Evolutionary conservation across 2,329 filamentous ascomycete species (phyloP), one percentile per base, ranked within the genome.

Genomic region (Cordyceps farinosa): DNA sequence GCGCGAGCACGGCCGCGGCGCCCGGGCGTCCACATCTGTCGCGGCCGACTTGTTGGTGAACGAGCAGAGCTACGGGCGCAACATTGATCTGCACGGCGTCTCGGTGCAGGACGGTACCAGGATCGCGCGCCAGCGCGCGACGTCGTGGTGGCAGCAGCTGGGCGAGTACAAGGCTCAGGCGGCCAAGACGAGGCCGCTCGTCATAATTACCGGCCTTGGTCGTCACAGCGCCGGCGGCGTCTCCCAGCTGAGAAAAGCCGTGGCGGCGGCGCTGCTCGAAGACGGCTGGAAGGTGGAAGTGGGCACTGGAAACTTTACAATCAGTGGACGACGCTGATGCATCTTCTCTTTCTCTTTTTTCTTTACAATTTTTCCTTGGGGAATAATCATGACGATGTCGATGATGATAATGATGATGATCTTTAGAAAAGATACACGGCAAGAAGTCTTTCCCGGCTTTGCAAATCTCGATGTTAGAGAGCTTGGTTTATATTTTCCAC

Each of bases 281-380:
- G 90, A 94, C 65, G 92, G 92, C 0, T 98, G 94, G 94, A 92
- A 85, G 72, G 80, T 95, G 40, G 85, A 92, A 72, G 82, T 90
- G 51, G 83, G 87, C 50, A 87, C 85, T 34, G 93, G 92, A 0
- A 83, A 85, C 44, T 83, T 94, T 70, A 77, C 87, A 56, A 85
- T 97, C 17, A 86, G 79, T 11, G 93, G 93, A 0, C 74, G 79
- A 54, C 72, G 72, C 61, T 77, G 70, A 61, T 7, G n/a, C 1
- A 2, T 32, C 29, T 13, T 32, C 15, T 7, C 8, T 42, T n/a
- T 22, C 2, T 29, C 2, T 50, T 45, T 15, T 10, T 27, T 30
- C 29, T 47, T 44, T 30, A 32, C 15, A 13, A 29, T 29, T 6
- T 29, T 53, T 15, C 9, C 5, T 40, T 2, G 13, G 27, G n/a